These are phyloP conservation scores for Fusarium robinianum DNA, from an alignment of 2,329 filamentous ascomycete species.

Conservation along the genomic window DNA sequence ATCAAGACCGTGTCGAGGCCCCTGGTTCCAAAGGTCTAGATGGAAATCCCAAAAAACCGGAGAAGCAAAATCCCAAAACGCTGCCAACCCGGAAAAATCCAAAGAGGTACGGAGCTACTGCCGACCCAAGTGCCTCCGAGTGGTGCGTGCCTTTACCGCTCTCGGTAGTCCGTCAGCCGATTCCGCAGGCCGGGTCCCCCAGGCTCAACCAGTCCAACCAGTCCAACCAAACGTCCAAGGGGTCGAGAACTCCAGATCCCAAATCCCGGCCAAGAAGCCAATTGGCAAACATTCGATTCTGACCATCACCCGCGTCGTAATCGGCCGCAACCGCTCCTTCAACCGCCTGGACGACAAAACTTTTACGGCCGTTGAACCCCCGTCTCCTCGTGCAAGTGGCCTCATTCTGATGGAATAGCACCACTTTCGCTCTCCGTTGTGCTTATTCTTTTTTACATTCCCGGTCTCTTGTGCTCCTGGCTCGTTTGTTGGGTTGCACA, in stretches of 20 bases:
- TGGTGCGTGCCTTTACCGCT: conserved; percentile 29
- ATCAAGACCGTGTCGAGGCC: too few species aligned
- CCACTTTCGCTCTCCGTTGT: conserved; percentile 26
- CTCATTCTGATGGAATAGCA: conserved; percentile 29
- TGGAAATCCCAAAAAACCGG: background rate
- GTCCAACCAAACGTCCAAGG: too few species aligned
- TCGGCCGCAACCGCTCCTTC: conserved; percentile 29
- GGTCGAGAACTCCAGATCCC: conserved; percentile 16
- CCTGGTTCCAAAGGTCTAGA: background rate
- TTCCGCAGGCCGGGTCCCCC: conserved; percentile 17
- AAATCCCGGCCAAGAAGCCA: conserved; percentile 19
- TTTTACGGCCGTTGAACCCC: conserved; percentile 10
- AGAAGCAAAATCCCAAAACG: conserved; percentile 4
- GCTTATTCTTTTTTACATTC: conserved; percentile 3
- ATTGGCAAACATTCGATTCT: conserved; percentile 39
- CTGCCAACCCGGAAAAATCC: background rate
- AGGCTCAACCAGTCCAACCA: conserved; percentile 9
- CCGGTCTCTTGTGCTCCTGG: conserved; percentile 9
- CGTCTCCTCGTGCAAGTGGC: conserved; percentile 28
- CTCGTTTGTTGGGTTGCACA: conserved; percentile 17
- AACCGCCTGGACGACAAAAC: conserved; percentile 2
- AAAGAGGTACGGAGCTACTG: conserved; percentile 20
- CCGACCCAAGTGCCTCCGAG: conserved; percentile 14
- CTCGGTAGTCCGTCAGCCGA: conserved; percentile 26
- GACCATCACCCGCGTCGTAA: conserved; percentile 34